Evolutionary conservation across 345 rosid species (phyloP), one percentile per base, ranked within the genome.

Genomic region (Microcos paniculata): DNA sequence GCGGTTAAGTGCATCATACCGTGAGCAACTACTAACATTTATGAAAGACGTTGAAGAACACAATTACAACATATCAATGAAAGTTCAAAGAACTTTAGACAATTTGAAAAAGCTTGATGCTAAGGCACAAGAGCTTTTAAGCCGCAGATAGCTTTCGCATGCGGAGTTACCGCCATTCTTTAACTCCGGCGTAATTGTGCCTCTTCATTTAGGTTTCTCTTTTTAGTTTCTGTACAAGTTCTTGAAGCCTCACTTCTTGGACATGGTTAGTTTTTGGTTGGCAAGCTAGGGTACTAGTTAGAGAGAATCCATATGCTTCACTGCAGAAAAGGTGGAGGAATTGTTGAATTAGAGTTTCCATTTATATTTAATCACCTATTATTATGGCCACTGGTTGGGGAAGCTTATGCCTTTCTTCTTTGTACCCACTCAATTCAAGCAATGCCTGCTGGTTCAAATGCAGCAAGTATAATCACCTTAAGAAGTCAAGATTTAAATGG

Each of bases 11-110:
- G 82, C 88, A 52, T 86, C 87, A 0, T 89, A 89, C 46, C 88
- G 82, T 48, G 90, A 89, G 70, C 92, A 88, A 72, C 78, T 91
- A 18, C 64, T 78, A 65, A 79, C 88, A 71, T 89, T 88, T 72
- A 82, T 85, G 82, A 87, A 82, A 80, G 80, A 86, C 24, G 85
- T 91, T 28, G 96, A 91, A 79, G 90, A 85, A 16, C 87, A 91
- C 59, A 77, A 74, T 58, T 72, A 82, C 33, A 82, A 80, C 55
- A 74, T 91, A 53, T 78, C 88, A 16, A 80, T 76, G 81, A 91
- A 86, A 83, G 87, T 91, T 40, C 81, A 87, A 76, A 82, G 73
- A 73, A 57, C 52, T 70, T 76, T 74, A 21, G 79, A 84, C 77
- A 81, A 81, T 73, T 58, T 79, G 43, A 79, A 82, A 58, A 76